phyloP scores from a whole-genome alignment of 257 asterid genomes.

The Echites panduratus region DNA sequence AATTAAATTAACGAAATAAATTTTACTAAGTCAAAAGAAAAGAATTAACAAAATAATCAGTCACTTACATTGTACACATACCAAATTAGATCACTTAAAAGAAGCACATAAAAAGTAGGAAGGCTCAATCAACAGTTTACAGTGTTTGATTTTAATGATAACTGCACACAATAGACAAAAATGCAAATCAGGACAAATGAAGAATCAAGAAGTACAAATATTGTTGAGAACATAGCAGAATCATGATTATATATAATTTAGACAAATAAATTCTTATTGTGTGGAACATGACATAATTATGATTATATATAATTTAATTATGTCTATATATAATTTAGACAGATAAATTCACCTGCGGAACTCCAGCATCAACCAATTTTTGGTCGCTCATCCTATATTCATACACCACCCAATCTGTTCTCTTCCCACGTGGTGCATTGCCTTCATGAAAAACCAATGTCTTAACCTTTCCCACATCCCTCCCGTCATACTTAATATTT shows the following conservation, averaged over 20 bases:
- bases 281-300: not conserved
- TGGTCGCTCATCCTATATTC: conserved; percentile 57
- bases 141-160: not conserved
- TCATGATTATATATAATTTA: not conserved
- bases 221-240: not conserved
- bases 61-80: not conserved
- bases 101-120: not conserved
- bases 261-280: too few relatives aligned
- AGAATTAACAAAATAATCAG: not conserved
- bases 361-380: conserved; percentile 44
- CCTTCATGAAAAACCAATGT: conserved; percentile 81
- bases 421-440: conserved; percentile 57
- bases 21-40: too few relatives aligned
- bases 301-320: not conserved
- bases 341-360: conserved; percentile 44
- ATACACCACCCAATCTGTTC: conserved; percentile 83
- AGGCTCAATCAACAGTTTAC: not conserved
- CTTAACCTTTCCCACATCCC: conserved; percentile 58
- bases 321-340: not conserved
- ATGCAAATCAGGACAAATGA: not conserved
- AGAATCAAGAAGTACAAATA: not conserved
- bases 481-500: conserved; percentile 22
- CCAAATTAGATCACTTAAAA: not conserved
- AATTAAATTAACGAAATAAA: not conserved
- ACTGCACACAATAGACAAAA: too few relatives aligned